Evolutionary conservation across 805 yeast species (phyloP).

Genomic region (Saturnispora gosingensis): DNA sequence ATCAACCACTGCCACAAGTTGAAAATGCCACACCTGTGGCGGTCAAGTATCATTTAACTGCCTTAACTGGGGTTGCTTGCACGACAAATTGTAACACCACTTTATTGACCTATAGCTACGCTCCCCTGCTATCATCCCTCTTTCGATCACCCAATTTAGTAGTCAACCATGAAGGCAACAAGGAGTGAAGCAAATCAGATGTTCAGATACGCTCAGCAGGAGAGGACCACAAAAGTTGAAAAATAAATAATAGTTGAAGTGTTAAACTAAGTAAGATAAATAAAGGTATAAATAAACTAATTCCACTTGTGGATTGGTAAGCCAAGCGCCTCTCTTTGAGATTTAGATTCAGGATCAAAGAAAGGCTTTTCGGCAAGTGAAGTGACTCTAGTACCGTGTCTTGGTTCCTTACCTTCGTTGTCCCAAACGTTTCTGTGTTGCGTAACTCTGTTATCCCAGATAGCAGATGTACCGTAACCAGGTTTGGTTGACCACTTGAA

Average conservation of each 20-base stretch:
- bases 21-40: constrained; percentile 3
- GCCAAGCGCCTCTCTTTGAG: constrained; percentile 10
- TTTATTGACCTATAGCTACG: no score
- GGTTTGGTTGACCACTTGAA: constrained; percentile 34
- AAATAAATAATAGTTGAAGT: background rate
- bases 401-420: constrained; percentile 30
- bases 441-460: constrained; percentile 42
- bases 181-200: no score
- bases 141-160: no score
- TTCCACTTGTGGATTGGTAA: constrained; percentile 8
- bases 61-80: no score
- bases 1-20: background rate
- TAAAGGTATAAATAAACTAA: background rate
- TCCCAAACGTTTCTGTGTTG: constrained; percentile 39
- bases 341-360: constrained; percentile 34
- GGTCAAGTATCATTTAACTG: background rate
- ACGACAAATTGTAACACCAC: background rate
- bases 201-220: background rate
- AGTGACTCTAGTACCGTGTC: constrained; percentile 48
- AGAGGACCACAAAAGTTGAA: no score
- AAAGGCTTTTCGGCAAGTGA: constrained; percentile 45
- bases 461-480: constrained; percentile 37
- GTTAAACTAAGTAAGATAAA: background rate
- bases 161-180: no score
- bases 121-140: no score